Conservation (phyloP, 345 rosid species). For the Brassica napus region DNA sequence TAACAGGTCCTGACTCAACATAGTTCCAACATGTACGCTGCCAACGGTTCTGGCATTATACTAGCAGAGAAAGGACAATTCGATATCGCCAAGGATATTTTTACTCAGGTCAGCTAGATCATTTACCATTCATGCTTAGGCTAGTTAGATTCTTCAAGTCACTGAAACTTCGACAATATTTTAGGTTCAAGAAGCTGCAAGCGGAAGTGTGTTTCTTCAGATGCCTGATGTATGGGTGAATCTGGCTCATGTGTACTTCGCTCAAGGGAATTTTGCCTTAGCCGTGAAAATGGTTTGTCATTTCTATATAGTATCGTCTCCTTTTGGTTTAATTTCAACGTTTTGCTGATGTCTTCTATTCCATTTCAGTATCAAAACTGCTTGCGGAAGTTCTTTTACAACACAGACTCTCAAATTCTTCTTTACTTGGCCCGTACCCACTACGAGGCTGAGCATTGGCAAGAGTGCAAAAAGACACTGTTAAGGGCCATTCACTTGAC, state of each 20-base stretch:
- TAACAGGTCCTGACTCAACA: constrained; percentile 88
- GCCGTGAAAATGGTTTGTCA: constrained; percentile 90
- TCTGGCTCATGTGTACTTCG: constrained; percentile 94
- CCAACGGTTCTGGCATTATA: constrained; percentile 94
- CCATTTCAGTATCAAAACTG: constrained; percentile 91
- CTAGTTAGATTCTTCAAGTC: constrained; percentile 11
- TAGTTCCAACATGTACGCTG: constrained; percentile 88
- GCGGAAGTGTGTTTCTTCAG: constrained; percentile 93
- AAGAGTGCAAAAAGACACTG: constrained; percentile 95
- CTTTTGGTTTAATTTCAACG: neutral
- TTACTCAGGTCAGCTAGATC: constrained; percentile 65
- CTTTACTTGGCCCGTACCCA: constrained; percentile 93
- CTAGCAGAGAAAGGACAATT: constrained; percentile 97
- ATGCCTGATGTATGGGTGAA: constrained; percentile 99
- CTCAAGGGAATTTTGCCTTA: constrained; percentile 91
- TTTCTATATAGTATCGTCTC: neutral
- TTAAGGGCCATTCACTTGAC: constrained; percentile 90
- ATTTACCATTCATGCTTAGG: constrained; percentile 21
- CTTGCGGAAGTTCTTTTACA: constrained; percentile 84
- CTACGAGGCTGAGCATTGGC: constrained; percentile 99
- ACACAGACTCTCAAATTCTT: constrained; percentile 89
- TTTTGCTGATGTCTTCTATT: constrained; percentile 15
- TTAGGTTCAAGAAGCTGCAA: constrained; percentile 98
- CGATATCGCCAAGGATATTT: constrained; percentile 92
- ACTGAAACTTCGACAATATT: constrained; percentile 27